Base-by-base conservation (phyloP, 257 asterid species). In the Solanum etuberosum region DNA sequence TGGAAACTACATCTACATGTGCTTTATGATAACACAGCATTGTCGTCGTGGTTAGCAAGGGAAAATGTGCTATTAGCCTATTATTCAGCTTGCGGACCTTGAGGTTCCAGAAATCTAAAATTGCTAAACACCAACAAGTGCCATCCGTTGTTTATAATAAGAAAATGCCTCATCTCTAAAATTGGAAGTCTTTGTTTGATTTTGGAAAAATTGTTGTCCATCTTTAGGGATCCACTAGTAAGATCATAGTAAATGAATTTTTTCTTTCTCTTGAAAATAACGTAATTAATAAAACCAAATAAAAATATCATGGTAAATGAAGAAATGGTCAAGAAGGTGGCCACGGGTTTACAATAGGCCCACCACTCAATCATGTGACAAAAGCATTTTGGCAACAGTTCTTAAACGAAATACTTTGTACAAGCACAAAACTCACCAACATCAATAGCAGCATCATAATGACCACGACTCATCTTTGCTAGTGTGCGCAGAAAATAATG, bases 401-500 rank as follows among this genome's bases (percentile, higher is more conserved):
- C 42, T 31, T 25, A 20, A 51, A 48, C 23, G 68, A 81, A 48
- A 5, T 35, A 27, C 35, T 9, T 48, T 40, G 83, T n/a, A 81
- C 35, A 78, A 14, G 48, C 67, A 54, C 65, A 85, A 87, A 78
- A 80, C 90, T 72, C 83, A 93, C 95, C 98, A 83, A 89, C 88
- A 87, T 92, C 94, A 89, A 65, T 84, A 51, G 94, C 92, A 76
- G 93, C 94, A 42, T 87, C 98, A 91, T 95, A 90, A 86, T 89
- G 93, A 34, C 99, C 99, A 51, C 84, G 91, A 57, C 98, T 91
- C 89, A 94, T 91, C 86, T 68, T 89, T 86, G 98, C 97, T 89
- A 97, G 98, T 97, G 91, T 93, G 88, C 92, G 93, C 57, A 97
- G 99, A 90, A 97, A 97, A 90, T 97, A 95, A 89, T 97, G 98